Conservation (phyloP, 202 grass and related monocot genomes). For the Carex arenaria region DNA sequence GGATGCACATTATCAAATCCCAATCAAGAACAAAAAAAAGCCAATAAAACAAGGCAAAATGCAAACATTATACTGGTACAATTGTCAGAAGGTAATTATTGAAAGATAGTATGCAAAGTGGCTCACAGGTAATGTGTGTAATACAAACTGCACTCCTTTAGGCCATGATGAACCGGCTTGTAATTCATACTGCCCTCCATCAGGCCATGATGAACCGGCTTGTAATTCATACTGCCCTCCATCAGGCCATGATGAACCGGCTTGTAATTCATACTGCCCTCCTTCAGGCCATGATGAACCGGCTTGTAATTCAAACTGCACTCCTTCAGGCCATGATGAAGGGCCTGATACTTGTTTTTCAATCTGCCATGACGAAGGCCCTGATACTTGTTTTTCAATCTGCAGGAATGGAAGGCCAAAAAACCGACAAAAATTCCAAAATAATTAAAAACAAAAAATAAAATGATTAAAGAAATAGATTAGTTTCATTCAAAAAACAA, state of each 20-base stretch:
- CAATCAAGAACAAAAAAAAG: background rate
- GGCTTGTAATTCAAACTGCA: no score
- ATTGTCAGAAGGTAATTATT: background rate
- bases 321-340: no score
- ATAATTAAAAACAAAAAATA: background rate
- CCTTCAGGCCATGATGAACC: no score
- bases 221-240: no score
- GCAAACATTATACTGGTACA: background rate
- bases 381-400: conserved; percentile 18
- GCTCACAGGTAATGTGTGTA: conserved; percentile 59
- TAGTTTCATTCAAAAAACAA: background rate
- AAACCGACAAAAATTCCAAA: conserved; percentile 49
- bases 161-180: conserved; percentile 1
- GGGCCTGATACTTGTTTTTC: no score
- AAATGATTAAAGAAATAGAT: background rate
- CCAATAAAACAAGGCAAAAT: background rate
- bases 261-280: no score
- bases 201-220: no score
- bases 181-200: no score
- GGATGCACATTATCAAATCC: background rate
- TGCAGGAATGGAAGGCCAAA: conserved; percentile 35
- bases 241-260: no score
- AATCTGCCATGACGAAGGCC: background rate
- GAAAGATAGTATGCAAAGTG: background rate
- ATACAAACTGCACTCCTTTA: conserved; percentile 45